Evolutionary conservation across 1,139 yeast genomes (phyloP).

Genomic region (Diutina scorzettiae): DNA sequence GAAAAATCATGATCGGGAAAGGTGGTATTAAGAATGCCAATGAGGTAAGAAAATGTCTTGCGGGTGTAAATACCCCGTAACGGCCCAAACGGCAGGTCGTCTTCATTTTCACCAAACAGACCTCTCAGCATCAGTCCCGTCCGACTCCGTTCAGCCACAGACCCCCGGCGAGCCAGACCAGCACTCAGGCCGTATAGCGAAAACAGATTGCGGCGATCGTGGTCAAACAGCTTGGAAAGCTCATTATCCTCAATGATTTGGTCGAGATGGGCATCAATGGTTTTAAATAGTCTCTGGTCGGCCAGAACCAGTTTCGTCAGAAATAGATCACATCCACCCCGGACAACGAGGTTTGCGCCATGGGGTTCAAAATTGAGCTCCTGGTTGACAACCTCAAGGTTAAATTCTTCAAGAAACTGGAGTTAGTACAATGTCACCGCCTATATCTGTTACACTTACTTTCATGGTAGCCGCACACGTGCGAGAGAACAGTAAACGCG

Average conservation of each 20-base stretch:
- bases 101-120: slow-evolving; percentile 12
- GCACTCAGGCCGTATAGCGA: slow-evolving; percentile 14
- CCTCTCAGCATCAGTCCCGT: slow-evolving; percentile 1
- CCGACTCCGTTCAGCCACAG: not conserved
- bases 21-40: slow-evolving; percentile 81
- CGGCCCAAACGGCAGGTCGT: slow-evolving; percentile 88
- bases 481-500: too few relatives aligned
- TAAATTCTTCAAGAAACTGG: slow-evolving; percentile 85
- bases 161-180: not conserved
- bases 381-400: slow-evolving; percentile 79
- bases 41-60: slow-evolving; percentile 79
- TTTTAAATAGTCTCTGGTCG: slow-evolving; percentile 78
- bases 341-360: slow-evolving; percentile 63
- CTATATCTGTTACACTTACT: too few relatives aligned
- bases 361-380: slow-evolving; percentile 78
- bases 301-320: slow-evolving; percentile 90
- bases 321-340: slow-evolving; percentile 88
- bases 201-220: slow-evolving; percentile 23
- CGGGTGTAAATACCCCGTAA: slow-evolving; percentile 72
- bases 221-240: slow-evolving; percentile 30
- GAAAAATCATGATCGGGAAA: slow-evolving; percentile 96
- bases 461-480: too few relatives aligned
- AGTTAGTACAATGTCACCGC: too few relatives aligned
- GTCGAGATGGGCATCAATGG: slow-evolving; percentile 73
- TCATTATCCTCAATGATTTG: slow-evolving; percentile 49